phyloP scores from a whole-genome alignment of 371 early-diverging fungal genomes.

The Haplosporangium sp. region DNA sequence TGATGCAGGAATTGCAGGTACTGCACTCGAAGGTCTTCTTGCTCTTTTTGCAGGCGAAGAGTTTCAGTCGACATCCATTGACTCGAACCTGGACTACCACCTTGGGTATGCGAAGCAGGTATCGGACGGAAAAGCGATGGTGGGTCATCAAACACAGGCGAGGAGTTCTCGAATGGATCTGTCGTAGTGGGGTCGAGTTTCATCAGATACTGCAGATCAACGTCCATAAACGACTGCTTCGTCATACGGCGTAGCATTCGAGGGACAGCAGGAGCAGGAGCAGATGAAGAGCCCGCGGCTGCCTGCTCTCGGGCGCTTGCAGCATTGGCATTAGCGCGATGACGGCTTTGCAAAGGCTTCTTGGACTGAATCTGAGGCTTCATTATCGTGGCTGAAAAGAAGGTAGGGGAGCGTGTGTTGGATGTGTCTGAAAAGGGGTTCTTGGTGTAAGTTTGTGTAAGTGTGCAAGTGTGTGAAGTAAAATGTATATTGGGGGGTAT shows the following conservation, averaged over 20 bases:
- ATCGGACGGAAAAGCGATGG: constrained; percentile 51
- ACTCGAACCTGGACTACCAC: constrained; percentile 12
- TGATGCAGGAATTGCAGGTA: constrained; percentile 52
- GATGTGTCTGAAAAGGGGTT: no score
- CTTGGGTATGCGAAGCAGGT: constrained; percentile 23
- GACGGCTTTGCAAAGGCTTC: constrained; percentile 48
- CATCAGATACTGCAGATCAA: constrained; percentile 53
- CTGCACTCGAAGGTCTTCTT: constrained; percentile 48
- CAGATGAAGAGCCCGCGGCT: constrained; percentile 12
- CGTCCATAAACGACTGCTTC: constrained; percentile 54
- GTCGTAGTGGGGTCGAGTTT: constrained; percentile 40
- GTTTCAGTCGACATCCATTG: constrained; percentile 49
- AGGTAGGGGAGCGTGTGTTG: no score
- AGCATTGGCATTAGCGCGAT: constrained; percentile 22
- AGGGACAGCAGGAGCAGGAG: constrained; percentile 28
- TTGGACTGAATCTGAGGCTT: constrained; percentile 29
- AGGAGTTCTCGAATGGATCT: constrained; percentile 51
- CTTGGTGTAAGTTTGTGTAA: no score
- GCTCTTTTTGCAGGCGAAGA: constrained; percentile 46
- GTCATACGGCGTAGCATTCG: constrained; percentile 51
- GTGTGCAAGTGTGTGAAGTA: no score
- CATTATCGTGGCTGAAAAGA: constrained; percentile 11
- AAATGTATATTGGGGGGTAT: no score
- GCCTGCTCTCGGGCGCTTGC: no score
- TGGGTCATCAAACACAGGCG: constrained; percentile 44